phyloP scores from a whole-genome alignment of 345 rosid species.

The Eucalyptus cloeziana region DNA sequence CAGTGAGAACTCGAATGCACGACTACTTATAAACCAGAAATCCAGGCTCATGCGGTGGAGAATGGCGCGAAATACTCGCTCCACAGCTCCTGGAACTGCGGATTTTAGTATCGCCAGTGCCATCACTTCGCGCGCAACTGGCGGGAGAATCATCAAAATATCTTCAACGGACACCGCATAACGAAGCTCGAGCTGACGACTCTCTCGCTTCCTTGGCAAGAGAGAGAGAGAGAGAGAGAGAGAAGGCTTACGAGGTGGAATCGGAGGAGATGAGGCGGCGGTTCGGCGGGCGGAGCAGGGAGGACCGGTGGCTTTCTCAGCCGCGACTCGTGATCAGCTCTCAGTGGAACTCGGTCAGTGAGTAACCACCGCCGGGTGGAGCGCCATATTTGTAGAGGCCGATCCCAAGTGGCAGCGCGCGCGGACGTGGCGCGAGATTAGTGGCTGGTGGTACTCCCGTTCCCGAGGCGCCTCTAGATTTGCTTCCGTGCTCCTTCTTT shows the following conservation, averaged over 20 bases:
- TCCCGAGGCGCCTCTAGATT: neutral
- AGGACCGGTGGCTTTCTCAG: neutral
- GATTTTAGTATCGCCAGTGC: neutral
- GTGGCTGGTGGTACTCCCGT: neutral
- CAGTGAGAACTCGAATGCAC: neutral
- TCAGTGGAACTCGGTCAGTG: neutral
- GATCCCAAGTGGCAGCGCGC: neutral
- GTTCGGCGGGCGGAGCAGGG: neutral
- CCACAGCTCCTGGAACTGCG: neutral
- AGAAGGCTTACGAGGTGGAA: neutral
- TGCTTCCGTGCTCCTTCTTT: neutral
- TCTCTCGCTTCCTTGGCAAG: neutral
- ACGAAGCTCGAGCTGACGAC: neutral
- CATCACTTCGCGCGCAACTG: neutral
- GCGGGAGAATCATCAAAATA: neutral
- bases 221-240: neutral
- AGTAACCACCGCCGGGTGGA: neutral
- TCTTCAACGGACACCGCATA: neutral
- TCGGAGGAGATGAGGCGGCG: neutral
- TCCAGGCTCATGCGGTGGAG: neutral
- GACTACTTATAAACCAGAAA: neutral
- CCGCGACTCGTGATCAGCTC: neutral
- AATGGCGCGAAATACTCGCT: neutral
- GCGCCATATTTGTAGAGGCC: neutral
- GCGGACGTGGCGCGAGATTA: neutral